Conservation (phyloP, 768 basidiomycete species). For the Scleroderma bovista region DNA sequence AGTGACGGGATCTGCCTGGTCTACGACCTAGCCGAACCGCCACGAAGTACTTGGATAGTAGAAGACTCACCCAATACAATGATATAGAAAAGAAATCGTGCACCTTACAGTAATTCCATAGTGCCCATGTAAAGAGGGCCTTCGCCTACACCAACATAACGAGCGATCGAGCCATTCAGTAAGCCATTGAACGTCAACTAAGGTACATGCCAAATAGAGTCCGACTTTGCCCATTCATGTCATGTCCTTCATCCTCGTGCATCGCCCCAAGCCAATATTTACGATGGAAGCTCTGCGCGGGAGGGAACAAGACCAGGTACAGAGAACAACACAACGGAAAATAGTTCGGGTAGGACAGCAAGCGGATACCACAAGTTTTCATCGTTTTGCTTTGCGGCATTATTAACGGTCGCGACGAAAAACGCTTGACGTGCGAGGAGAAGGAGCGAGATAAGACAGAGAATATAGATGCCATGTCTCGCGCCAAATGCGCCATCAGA, state of each 20-base stretch:
- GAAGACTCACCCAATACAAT: too few relatives aligned
- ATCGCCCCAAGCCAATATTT: neutral
- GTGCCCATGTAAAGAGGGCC: too few relatives aligned
- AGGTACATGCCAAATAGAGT: neutral
- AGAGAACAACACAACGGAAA: slow-evolving; percentile 27
- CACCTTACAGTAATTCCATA: too few relatives aligned
- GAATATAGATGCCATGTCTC: slow-evolving; percentile 20
- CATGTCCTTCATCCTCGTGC: neutral
- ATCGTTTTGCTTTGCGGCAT: slow-evolving; percentile 17
- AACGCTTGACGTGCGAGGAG: slow-evolving; percentile 28
- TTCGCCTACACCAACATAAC: neutral
- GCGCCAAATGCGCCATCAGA: slow-evolving; percentile 13
- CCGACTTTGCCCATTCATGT: neutral
- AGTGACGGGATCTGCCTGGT: too few relatives aligned
- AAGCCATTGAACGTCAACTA: neutral
- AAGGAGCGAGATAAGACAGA: slow-evolving; percentile 19
- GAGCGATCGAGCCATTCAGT: neutral
- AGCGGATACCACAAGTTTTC: slow-evolving; percentile 31
- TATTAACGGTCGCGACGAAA: slow-evolving; percentile 20
- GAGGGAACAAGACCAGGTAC: slow-evolving; percentile 30
- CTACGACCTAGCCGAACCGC: too few relatives aligned
- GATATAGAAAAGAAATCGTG: too few relatives aligned
- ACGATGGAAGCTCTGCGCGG: slow-evolving; percentile 21
- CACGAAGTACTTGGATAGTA: too few relatives aligned
- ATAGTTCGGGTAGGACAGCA: slow-evolving; percentile 26